phyloP scores from a whole-genome alignment of 2,329 filamentous ascomycete genomes.

The Blastomyces silverae region DNA sequence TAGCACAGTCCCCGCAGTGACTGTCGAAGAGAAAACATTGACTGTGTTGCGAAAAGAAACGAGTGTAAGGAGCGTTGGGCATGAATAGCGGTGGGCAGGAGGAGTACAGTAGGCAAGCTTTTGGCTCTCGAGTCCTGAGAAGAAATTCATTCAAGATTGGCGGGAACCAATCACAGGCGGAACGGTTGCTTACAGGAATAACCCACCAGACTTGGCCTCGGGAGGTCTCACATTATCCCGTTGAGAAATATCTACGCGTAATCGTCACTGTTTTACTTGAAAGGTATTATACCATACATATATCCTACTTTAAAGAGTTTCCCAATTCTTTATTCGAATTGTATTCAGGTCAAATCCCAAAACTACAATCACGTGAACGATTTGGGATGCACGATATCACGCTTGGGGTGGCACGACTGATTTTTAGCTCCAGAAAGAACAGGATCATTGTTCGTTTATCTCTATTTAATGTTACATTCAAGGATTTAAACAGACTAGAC shows the following conservation, averaged over 20 bases:
- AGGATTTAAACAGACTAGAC: background rate
- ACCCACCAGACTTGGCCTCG: background rate
- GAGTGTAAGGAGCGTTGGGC: background rate
- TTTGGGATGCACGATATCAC: constrained; percentile 10
- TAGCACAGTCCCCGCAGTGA: constrained; percentile 14
- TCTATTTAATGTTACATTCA: background rate
- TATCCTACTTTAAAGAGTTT: background rate
- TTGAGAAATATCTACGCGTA: background rate
- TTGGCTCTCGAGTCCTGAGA: background rate
- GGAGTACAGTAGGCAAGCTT: background rate
- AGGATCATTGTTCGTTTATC: background rate
- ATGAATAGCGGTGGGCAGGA: background rate
- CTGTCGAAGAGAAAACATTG: constrained; percentile 8
- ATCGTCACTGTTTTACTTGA: background rate
- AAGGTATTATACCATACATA: background rate
- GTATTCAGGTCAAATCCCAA: background rate
- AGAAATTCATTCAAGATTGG: background rate
- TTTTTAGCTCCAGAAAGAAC: constrained; percentile 1
- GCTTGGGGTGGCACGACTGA: background rate
- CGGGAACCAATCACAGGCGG: constrained; percentile 7
- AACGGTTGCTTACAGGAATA: background rate
- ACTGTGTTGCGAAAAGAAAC: background rate
- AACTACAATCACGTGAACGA: constrained; percentile 1
- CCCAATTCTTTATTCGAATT: background rate
- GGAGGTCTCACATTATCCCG: background rate